Conservation (phyloP, 371 early-diverging fungal genomes). For the Umbelopsis sp. region DNA sequence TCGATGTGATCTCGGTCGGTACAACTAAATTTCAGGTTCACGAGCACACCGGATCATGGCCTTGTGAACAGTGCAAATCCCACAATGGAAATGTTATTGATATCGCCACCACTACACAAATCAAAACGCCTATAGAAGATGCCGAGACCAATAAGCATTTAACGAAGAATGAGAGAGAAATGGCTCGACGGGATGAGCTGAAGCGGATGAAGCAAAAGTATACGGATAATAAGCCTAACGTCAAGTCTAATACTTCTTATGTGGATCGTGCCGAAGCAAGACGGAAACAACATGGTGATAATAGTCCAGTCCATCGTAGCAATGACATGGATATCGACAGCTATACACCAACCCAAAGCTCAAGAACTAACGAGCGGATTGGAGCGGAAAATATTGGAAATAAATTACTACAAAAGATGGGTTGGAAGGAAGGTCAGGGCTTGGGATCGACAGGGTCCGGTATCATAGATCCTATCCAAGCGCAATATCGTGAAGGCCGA, state of each 20-base stretch:
- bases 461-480: constrained; percentile 45
- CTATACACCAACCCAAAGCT: constrained; percentile 11
- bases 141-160: neutral
- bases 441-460: constrained; percentile 45
- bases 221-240: neutral
- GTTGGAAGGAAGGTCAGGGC: constrained; percentile 51
- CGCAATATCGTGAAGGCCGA: constrained; percentile 43
- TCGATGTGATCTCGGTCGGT: constrained; percentile 38
- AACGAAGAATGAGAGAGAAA: neutral
- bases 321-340: neutral
- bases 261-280: constrained; percentile 1
- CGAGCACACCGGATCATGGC: constrained; percentile 33
- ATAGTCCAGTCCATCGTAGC: neutral
- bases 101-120: neutral
- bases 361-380: constrained; percentile 37
- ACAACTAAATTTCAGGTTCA: constrained; percentile 44
- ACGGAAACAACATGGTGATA: neutral
- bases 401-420: constrained; percentile 47
- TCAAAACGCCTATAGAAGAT: neutral
- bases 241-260: neutral
- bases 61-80: constrained; percentile 36
- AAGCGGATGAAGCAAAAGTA: constrained; percentile 14
- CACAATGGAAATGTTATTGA: constrained; percentile 3
- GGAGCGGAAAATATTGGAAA: constrained; percentile 47
- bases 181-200: neutral